Evolutionary conservation across 805 yeast genomes (phyloP), one percentile per base, ranked within the genome.

Genomic region (Tetrapisispora nanseiensis): DNA sequence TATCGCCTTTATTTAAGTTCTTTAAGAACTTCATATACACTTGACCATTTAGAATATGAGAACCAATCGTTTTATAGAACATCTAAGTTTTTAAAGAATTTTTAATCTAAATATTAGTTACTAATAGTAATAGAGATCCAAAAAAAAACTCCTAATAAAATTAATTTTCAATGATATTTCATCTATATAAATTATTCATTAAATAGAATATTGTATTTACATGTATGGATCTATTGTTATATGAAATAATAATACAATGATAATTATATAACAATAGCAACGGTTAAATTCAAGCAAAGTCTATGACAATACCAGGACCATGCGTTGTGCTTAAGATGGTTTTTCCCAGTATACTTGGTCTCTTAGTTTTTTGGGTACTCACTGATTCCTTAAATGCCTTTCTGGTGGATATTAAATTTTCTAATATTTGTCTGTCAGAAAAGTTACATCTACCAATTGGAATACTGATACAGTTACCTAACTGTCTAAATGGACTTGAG

Each of bases 381-480:
- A 76, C 64, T 12, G 76, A 72, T 37, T 71, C 70, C 45, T 67
- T 68, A 33, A 86, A 68, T 9, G 86, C 81, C 28, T 72, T 67
- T 16, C 82, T 73, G 2, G 85, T 82, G 5, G 82, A 79, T 33
- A 75, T 64, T 41, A 87, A 70, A 61, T 89, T 89, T 44, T 74
- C 72, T 33, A 85, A 65, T 40, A 87, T 72, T 56, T 89, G 87
- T 44, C 71, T 69, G 60, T 89, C 96, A 18, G 81, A 67, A 67
- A 86, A 86, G 51, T 74, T 75, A 50, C 86, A 81, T 56, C 81
- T 78, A 3, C 86, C 96, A 22, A 89, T 74, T 5, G 90, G 79
- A 39, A 87, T 60, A 30, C 80, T 67, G 37, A 87, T 68, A 46
- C 70, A 69, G 35, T 71, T 69, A 33, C 72, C 76, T 52, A 72